phyloP scores from a whole-genome alignment of 1,284 basidiomycete genomes.

The Wolfiporia cocos region DNA sequence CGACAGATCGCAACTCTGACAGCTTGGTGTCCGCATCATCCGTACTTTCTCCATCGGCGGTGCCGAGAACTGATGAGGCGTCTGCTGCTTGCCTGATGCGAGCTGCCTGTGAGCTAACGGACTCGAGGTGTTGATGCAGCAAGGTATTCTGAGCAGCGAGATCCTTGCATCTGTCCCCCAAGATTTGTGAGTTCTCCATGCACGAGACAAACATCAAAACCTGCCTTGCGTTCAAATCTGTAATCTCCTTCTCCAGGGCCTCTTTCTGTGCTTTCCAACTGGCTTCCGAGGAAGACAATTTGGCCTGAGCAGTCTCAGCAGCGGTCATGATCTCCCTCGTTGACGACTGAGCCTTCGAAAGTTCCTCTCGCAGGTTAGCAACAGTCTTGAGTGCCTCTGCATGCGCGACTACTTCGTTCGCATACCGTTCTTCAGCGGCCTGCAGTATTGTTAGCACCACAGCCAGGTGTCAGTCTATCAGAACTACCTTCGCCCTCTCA shows the following conservation, averaged over 20 bases:
- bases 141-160: slow-evolving; percentile 73
- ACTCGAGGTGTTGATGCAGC: slow-evolving; percentile 82
- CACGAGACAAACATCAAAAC: slow-evolving; percentile 8
- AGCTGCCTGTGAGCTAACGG: slow-evolving; percentile 77
- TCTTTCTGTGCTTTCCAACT: slow-evolving; percentile 81
- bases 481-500: too few relatives aligned
- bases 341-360: slow-evolving; percentile 42
- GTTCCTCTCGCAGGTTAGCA: slow-evolving; percentile 58
- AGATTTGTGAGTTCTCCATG: not conserved
- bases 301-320: slow-evolving; percentile 71
- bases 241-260: slow-evolving; percentile 70
- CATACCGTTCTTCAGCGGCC: slow-evolving; percentile 79
- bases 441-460: slow-evolving; percentile 22
- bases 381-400: slow-evolving; percentile 77
- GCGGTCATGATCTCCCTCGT: slow-evolving; percentile 52
- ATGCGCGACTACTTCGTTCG: slow-evolving; percentile 76
- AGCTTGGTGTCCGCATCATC: slow-evolving; percentile 55
- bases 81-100: slow-evolving; percentile 68
- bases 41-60: slow-evolving; percentile 37
- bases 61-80: slow-evolving; percentile 35
- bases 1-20: slow-evolving; percentile 73
- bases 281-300: slow-evolving; percentile 59
- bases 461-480: too few relatives aligned
- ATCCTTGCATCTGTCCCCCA: slow-evolving; percentile 68
- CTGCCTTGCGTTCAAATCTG: slow-evolving; percentile 66